Base-by-base conservation (phyloP, 2,329 filamentous ascomycete genomes). In the Ilyonectria destructans region DNA sequence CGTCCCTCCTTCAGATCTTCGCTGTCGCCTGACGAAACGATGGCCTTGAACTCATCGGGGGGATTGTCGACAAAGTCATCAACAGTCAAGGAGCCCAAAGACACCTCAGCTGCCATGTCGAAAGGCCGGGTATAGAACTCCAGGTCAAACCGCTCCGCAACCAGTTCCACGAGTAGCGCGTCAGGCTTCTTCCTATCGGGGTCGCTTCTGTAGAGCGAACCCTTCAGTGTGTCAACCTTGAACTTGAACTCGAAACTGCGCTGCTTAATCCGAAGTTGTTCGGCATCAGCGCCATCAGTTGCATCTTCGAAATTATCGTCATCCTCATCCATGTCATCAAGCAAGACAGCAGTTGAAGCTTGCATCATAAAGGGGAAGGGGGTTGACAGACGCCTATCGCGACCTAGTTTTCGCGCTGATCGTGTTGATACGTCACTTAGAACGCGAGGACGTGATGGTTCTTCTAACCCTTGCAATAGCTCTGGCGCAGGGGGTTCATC, bases 171-270 rank as follows among this genome's bases (percentile, higher is more conserved):
- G 9, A 99, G 86, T 2, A 99, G 85, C 61, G 93, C 86, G 75
- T 99, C 97, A 0, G 91, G 88, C 69, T 91, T 91, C 68, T 88
- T 88, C 54, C 91, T 90, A 73, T 96, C 91, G 0, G 93, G 90
- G 75, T 98, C 95, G 63, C 95, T 94, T 70, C 91, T 90, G 80
- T 94, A 99, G 1, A 99, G 85, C 1, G 96, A 98, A 2, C 96
- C 96, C 81, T 97, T 95, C 52, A 99, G 87, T 68, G 93, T 94
- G 76, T 97, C 96, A 40, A 99, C 96, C 9, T 94, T 95, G 80
- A 99, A 99, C 73, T 95, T 97, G 83, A 99, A 94, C 79, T 99
- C 95, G 74, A 99, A 98, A 71, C 92, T 96, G 51, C 93, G 92
- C 75, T 98, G 95, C 75, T 97, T 93, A 54, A 96, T 85, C 76